Percentiles rank a stretch among this genome's conserved stretches.
Evolutionary conservation across 352 stramenopile species (phyloP).

Genomic region (Phytophthora colocasiae): DNA sequence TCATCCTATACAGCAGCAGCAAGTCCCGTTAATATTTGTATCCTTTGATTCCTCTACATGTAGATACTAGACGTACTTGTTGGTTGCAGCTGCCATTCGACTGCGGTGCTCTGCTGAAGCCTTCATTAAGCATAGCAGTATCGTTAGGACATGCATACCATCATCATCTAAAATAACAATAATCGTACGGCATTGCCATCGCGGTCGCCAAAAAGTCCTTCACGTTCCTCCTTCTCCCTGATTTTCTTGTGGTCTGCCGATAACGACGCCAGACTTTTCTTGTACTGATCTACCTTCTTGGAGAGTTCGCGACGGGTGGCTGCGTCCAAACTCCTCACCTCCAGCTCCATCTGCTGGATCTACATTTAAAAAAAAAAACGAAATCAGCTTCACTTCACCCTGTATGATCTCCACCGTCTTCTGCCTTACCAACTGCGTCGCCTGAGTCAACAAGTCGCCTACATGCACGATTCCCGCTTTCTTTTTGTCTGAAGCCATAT

Average conservation of each 20-base stretch:
- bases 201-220: constrained; percentile 85
- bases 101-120: constrained; percentile 75
- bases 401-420: neutral
- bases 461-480: constrained; percentile 86
- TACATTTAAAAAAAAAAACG: constrained; percentile 24
- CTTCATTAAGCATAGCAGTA: constrained; percentile 24
- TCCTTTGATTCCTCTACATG: neutral
- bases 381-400: neutral
- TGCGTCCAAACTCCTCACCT: constrained; percentile 84
- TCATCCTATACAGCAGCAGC: constrained; percentile 60
- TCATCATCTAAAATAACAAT: too few relatives aligned
- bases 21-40: neutral
- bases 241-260: constrained; percentile 83
- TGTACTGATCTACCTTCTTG: constrained; percentile 92
- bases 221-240: constrained; percentile 82
- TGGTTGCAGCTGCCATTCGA: constrained; percentile 80
- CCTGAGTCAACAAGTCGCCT: constrained; percentile 81
- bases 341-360: constrained; percentile 91
- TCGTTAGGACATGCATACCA: neutral
- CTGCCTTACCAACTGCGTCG: constrained; percentile 72
- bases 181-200: constrained; percentile 64
- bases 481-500: constrained; percentile 77
- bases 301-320: constrained; percentile 85
- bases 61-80: constrained; percentile 58
- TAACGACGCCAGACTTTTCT: constrained; percentile 88